A percentile compares a stretch with the other conserved stretches of the same genome.
phyloP scores from a whole-genome alignment of 768 basidiomycete species.

The Psilocybe cubensis region DNA sequence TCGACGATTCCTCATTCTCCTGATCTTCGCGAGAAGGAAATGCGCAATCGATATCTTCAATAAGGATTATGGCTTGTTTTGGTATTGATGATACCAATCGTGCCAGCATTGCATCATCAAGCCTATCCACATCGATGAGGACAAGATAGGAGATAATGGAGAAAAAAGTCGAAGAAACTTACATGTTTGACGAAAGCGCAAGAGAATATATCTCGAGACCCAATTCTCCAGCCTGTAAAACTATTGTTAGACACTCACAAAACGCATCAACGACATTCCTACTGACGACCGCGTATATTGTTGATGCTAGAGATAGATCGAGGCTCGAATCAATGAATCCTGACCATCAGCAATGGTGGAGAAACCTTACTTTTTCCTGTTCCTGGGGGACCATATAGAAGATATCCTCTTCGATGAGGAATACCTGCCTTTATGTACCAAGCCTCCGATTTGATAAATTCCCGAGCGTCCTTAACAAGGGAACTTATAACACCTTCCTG shows the following conservation, averaged over 20 bases:
- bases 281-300: conserved; percentile 58
- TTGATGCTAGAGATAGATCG: conserved; percentile 40
- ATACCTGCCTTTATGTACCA: conserved; percentile 64
- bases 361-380: conserved; percentile 58
- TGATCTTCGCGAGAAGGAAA: conserved; percentile 50
- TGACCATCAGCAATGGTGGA: neutral
- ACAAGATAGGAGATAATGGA: conserved; percentile 7
- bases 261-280: conserved; percentile 44
- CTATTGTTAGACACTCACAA: neutral
- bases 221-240: conserved; percentile 52
- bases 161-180: conserved; percentile 16
- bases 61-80: conserved; percentile 56
- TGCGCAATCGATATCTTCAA: conserved; percentile 66
- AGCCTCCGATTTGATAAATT: conserved; percentile 55
- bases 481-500: conserved; percentile 48
- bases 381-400: conserved; percentile 63
- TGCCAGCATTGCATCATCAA: conserved; percentile 54
- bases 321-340: neutral
- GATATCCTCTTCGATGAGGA: conserved; percentile 59
- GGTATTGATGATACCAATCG: conserved; percentile 50
- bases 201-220: conserved; percentile 83
- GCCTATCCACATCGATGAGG: too few species aligned
- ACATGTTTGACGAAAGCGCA: conserved; percentile 53
- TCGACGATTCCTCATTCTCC: conserved; percentile 8
- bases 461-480: conserved; percentile 51